phyloP scores from a whole-genome alignment of 768 basidiomycete genomes.

The Lyophyllum atratum region DNA sequence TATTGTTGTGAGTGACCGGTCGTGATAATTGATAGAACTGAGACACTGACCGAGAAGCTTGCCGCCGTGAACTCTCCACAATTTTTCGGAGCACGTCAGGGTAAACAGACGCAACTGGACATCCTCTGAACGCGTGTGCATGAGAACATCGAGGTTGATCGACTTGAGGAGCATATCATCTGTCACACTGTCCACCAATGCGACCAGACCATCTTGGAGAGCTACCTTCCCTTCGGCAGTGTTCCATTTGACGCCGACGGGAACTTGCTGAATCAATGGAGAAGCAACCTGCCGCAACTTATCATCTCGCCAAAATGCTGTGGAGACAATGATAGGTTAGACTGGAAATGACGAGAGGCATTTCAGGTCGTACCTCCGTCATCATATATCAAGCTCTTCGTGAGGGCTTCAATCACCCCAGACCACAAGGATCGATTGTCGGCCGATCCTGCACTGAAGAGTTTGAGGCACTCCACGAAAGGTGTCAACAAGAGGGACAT shows the following conservation, averaged over 20 bases:
- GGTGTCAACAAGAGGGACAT: constrained; percentile 76
- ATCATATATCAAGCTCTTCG: constrained; percentile 73
- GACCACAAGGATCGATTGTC: constrained; percentile 59
- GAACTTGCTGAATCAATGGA: constrained; percentile 66
- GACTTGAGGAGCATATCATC: constrained; percentile 72
- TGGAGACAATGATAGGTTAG: not conserved
- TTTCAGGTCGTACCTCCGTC: constrained; percentile 65
- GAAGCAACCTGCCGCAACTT: constrained; percentile 65
- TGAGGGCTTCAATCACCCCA: constrained; percentile 58
- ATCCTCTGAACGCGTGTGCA: constrained; percentile 89
- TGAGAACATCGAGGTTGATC: constrained; percentile 81
- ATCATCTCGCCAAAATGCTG: constrained; percentile 91
- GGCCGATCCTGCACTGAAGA: constrained; percentile 37
- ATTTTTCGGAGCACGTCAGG: constrained; percentile 60
- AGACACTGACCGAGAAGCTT: constrained; percentile 66
- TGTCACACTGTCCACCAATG: constrained; percentile 52
- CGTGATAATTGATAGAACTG: not conserved
- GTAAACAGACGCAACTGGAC: constrained; percentile 68
- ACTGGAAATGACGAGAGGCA: not conserved
- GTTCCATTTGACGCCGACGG: constrained; percentile 44
- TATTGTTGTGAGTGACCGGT: constrained; percentile 1
- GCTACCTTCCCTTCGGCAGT: constrained; percentile 37
- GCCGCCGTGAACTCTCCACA: constrained; percentile 79
- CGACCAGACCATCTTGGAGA: constrained; percentile 53
- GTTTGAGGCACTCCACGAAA: constrained; percentile 61